Conservation (phyloP, 495 filamentous ascomycete species). For the Staphylotrichum tortipilum region DNA sequence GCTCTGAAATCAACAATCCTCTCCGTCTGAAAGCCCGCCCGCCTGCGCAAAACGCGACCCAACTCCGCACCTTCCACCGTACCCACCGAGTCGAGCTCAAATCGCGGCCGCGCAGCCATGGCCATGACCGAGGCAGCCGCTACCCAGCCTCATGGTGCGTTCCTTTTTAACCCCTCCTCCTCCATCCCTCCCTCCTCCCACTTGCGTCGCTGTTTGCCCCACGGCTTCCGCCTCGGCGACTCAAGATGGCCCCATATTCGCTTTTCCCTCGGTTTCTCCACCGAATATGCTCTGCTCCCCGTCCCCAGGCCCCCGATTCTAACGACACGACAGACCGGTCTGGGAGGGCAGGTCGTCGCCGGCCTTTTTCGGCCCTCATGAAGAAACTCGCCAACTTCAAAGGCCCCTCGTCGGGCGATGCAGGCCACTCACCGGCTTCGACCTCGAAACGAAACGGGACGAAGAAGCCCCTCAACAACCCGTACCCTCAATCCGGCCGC, state of each 20-base stretch:
- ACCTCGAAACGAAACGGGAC: slow-evolving; percentile 36
- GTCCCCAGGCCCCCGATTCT: slow-evolving; percentile 12
- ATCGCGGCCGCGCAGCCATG: slow-evolving; percentile 46
- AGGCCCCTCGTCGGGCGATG: slow-evolving; percentile 40
- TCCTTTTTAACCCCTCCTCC: slow-evolving; percentile 4
- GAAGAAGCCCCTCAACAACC: slow-evolving; percentile 65
- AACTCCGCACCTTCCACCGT: too few species aligned
- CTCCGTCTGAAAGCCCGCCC: too few species aligned
- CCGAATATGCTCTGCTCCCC: slow-evolving; percentile 10
- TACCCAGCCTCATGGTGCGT: slow-evolving; percentile 54
- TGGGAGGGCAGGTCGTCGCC: slow-evolving; percentile 52
- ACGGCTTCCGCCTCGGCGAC: neutral
- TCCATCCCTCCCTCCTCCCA: neutral
- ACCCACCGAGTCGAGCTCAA: neutral
- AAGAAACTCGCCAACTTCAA: slow-evolving; percentile 88
- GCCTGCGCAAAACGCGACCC: too few species aligned
- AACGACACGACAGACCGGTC: slow-evolving; percentile 30
- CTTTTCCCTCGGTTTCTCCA: slow-evolving; percentile 8
- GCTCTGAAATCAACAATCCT: neutral
- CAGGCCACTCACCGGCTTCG: slow-evolving; percentile 25
- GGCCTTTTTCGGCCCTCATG: slow-evolving; percentile 88
- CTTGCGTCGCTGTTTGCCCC: neutral
- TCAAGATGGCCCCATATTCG: slow-evolving; percentile 13
- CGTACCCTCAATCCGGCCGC: slow-evolving; percentile 62
- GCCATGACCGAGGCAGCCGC: slow-evolving; percentile 62